Base-by-base conservation (phyloP, 129 eudicot species). In the Scalesia atractyloides region DNA sequence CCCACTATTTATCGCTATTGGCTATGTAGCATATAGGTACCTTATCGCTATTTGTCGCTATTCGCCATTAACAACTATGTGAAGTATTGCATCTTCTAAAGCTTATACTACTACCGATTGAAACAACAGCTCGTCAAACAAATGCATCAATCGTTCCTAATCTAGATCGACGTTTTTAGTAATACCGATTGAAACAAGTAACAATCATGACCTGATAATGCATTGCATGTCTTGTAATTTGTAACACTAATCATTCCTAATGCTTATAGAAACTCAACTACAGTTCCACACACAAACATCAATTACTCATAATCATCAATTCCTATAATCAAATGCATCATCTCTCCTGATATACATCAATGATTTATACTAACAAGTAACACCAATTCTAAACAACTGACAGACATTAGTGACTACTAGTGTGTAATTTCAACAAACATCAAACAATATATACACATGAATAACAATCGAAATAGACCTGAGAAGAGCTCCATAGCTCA, bases 401-500 rank as follows among this genome's bases (percentile, higher is more conserved):
- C 11, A 66, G 4, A 59, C n/a, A 37, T n/a, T 39, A 59, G 30
- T 37, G 3, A 39, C 9, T 39, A 39, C 48, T 77, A 61, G 33
- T 33, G 51, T 58, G 14, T 64, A 46, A 47, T 58, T 58, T 48
- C 26, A 44, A 7, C 4, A 19, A 54, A 4, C 15, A 11, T 15
- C 20, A 9, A 19, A 52, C 9, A 10, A 51, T 18, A 65, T 41
- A 76, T 6, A 57, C 18, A 22, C 41, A 37, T 19, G n/a, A 52
- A 72, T 73, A 39, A n/a, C 50, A 44, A 49, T 19, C 43, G 22
- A 39, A 12, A 2, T 15, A 43, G 76, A 90, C 99, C 97, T 94
- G 96, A 64, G 97, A 86, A 65, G 99, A 87, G 60, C 91, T 88
- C 97, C 97, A 94, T 15, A 94, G 96, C 97, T 94, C 99, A 19